Percentiles rank a stretch among this genome's conserved stretches.
phyloP scores from a whole-genome alignment of 23 red algal genomes.

The Gracilaria caudata region DNA sequence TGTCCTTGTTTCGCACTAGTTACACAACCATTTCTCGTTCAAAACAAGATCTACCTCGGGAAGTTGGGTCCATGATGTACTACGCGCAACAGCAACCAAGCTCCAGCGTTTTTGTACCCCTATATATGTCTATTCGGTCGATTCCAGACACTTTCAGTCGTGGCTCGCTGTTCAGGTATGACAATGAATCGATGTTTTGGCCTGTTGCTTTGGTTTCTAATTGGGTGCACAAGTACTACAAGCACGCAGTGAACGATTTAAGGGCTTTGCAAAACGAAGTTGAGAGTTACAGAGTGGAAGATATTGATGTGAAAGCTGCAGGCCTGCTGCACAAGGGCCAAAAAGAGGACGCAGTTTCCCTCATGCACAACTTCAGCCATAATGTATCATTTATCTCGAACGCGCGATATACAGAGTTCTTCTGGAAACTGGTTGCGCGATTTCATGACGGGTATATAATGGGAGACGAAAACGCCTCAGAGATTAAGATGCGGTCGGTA shows the following conservation, averaged over 20 bases:
- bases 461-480: background rate
- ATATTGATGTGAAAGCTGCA: conserved; percentile 3
- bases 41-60: conserved; percentile 7
- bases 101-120: conserved; percentile 43
- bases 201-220: conserved; percentile 50
- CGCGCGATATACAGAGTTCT: conserved; percentile 36
- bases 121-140: conserved; percentile 30
- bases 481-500: conserved; percentile 47
- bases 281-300: conserved; percentile 41
- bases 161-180: conserved; percentile 53
- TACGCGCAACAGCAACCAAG: conserved; percentile 56
- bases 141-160: conserved; percentile 16
- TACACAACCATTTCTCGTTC: conserved; percentile 45
- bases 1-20: conserved; percentile 72
- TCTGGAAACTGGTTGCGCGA: conserved; percentile 34
- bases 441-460: conserved; percentile 60
- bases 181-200: conserved; percentile 65
- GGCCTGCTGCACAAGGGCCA: conserved; percentile 8
- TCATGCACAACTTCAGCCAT: conserved; percentile 19
- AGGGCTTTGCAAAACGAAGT: conserved; percentile 13
- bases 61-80: conserved; percentile 47
- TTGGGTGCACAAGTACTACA: conserved; percentile 71
- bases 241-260: conserved; percentile 32
- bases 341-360: background rate
- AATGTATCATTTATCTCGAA: background rate